These are phyloP conservation scores for Garcileccinum viscosum DNA, from an alignment of 1,284 basidiomycete species.

Conservation along the genomic window DNA sequence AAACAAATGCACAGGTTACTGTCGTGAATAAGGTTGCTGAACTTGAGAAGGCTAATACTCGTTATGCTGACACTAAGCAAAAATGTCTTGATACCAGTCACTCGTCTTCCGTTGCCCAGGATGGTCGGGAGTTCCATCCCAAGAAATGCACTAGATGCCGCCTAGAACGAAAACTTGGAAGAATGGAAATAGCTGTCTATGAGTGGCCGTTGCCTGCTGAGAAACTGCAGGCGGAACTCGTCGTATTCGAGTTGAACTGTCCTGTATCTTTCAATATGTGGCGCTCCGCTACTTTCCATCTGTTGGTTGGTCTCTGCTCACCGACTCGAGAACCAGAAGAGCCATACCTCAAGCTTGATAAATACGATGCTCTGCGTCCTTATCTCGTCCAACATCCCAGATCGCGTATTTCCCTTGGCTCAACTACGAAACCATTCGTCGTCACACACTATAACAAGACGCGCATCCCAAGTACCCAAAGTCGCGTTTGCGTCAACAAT, in stretches of 20 bases:
- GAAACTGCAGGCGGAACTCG: conserved; percentile 29
- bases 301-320: conserved; percentile 44
- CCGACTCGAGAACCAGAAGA: neutral
- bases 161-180: conserved; percentile 23
- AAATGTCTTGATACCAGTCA: conserved; percentile 11
- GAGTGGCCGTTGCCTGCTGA: conserved; percentile 57
- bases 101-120: neutral
- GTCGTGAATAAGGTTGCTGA: conserved; percentile 32
- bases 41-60: conserved; percentile 27
- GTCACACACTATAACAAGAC: conserved; percentile 43
- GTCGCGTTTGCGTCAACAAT: conserved; percentile 43
- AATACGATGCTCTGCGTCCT: conserved; percentile 14
- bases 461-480: conserved; percentile 34
- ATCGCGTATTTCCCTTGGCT: conserved; percentile 45
- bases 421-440: conserved; percentile 47
- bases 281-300: conserved; percentile 47
- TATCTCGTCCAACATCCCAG: conserved; percentile 20
- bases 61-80: conserved; percentile 22
- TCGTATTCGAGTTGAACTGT: conserved; percentile 53
- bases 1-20: conserved; percentile 23
- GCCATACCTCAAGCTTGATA: conserved; percentile 21
- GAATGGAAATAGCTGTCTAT: conserved; percentile 44
- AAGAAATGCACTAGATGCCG: conserved; percentile 42
- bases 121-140: conserved; percentile 9
- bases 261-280: conserved; percentile 50